Base-by-base conservation (phyloP, 176 grass and related monocot species). In the Miscanthus lutarioriparius region DNA sequence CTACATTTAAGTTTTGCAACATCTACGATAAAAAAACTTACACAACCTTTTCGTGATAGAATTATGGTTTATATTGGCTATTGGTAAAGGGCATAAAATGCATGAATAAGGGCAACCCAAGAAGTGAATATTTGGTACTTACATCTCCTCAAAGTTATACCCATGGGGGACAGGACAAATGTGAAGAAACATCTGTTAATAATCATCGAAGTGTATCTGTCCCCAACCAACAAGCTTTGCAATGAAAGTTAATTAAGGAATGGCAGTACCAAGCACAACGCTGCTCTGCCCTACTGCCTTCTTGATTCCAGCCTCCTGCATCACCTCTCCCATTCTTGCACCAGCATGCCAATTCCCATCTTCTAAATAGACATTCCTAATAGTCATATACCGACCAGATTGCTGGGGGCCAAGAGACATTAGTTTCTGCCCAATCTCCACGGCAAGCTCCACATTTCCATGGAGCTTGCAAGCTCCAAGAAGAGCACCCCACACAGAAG, bases 401-500 rank as follows among this genome's bases (percentile, higher is more conserved):
- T 83, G 80, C 74, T 79, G 72, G 74, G 80, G 81, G 16, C 88
- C 84, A 72, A 92, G 86, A n/a, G n/a, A 37, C 22, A 92, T 82
- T 69, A 97, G 51, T 80, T 89, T 86, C 36, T 32, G 64, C 58
- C 82, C 48, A 16, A 97, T 77, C 48, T 91, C 33, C 41, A 79
- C 77, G 4, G 83, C 90, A 23, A 97, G 77, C 15, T 82, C 35
- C 25, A 72, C 77, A 70, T 94, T 70, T 22, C 84, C 88, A 80
- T 94, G 84, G 56, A 91, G 78, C 56, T 82, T 97, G 86, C 88
- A 88, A 47, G 92, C 86, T 67, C 88, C 90, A 75, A 97, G 68
- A 92, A 94, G 95, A 69, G 92, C 90, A 65, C 88, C 90, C 90
- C 80, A 92, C 43, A 97, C 92, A 65, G 90, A 94, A 59, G 76